A percentile compares a stretch with the other conserved stretches of the same genome.
These are phyloP conservation scores for Aspergillus cavernicola DNA, from an alignment of 495 filamentous ascomycete species.

Conservation along the genomic window DNA sequence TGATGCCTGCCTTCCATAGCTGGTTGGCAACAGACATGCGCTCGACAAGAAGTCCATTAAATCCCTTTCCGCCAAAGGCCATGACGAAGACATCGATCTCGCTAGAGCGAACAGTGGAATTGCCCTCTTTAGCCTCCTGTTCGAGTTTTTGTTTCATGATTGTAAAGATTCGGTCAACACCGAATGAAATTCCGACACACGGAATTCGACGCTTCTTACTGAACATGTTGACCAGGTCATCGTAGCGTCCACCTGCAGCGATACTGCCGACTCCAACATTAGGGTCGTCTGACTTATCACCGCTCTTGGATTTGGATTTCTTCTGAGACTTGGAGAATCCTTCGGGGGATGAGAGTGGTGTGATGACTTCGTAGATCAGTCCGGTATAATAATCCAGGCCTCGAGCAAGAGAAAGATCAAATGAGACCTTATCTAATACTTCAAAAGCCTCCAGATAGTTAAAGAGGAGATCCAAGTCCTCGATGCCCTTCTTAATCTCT, in stretches of 20 bases:
- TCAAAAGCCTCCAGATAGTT: conserved; percentile 75
- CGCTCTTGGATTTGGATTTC: conserved; percentile 54
- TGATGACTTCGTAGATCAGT: conserved; percentile 88
- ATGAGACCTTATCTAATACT: conserved; percentile 66
- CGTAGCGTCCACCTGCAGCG: conserved; percentile 88
- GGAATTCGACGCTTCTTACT: conserved; percentile 77
- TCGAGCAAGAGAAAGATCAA: conserved; percentile 79
- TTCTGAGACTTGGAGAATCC: conserved; percentile 65
- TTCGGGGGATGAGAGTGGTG: conserved; percentile 43
- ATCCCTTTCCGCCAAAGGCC: conserved; percentile 87
- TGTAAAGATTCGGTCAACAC: conserved; percentile 91
- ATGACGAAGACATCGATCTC: conserved; percentile 89
- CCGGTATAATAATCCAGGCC: conserved; percentile 91
- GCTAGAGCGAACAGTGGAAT: conserved; percentile 53
- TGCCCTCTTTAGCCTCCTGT: conserved; percentile 44
- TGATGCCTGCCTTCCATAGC: conserved; percentile 78
- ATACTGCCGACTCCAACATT: conserved; percentile 80
- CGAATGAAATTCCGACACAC: conserved; percentile 92
- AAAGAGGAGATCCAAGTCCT: conserved; percentile 78
- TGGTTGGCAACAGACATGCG: conserved; percentile 69
- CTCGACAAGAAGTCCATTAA: conserved; percentile 74
- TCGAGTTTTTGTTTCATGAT: conserved; percentile 77
- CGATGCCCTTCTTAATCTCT: conserved; percentile 70
- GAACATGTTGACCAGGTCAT: conserved; percentile 94
- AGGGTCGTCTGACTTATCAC: conserved; percentile 77